Evolutionary conservation across 306 rosid species (phyloP).

Genomic region (Cucumis sativus): DNA sequence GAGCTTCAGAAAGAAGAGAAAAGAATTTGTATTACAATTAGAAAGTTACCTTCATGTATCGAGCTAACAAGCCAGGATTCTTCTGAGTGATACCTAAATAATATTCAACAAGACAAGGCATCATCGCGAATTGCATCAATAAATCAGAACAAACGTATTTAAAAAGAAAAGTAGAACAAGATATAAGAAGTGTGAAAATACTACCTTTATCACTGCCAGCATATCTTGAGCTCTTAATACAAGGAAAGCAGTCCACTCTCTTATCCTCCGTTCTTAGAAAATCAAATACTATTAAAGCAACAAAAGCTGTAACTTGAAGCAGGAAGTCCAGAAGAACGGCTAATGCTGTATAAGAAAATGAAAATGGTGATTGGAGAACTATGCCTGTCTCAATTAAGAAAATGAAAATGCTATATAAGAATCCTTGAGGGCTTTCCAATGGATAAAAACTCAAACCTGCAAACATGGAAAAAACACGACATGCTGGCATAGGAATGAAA

Average conservation of each 20-base stretch:
- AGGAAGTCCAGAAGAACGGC: slow-evolving; percentile 94
- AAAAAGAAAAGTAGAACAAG: not conserved
- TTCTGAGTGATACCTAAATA: slow-evolving; percentile 47
- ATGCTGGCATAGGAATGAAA: slow-evolving; percentile 98
- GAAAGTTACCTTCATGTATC: slow-evolving; percentile 81
- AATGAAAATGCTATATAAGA: no score
- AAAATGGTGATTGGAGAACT: slow-evolving; percentile 18
- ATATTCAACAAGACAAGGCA: not conserved
- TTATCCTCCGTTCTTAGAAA: slow-evolving; percentile 70
- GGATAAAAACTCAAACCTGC: slow-evolving; percentile 44
- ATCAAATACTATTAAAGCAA: slow-evolving; percentile 82
- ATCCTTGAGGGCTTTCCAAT: not conserved
- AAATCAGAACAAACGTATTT: not conserved
- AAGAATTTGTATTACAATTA: not conserved
- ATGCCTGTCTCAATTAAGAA: not conserved
- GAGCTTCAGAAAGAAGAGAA: not conserved
- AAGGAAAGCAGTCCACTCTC: slow-evolving; percentile 92
- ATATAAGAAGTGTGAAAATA: not conserved
- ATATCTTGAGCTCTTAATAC: slow-evolving; percentile 48
- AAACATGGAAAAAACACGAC: slow-evolving; percentile 99
- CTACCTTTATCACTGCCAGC: slow-evolving; percentile 61
- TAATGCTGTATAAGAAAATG: slow-evolving; percentile 57
- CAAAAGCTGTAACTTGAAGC: slow-evolving; percentile 93
- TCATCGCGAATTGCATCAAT: not conserved
- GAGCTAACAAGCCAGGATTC: slow-evolving; percentile 64